Conservation (phyloP, 2,329 filamentous ascomycete species). For the Dactylellina sp. region DNA sequence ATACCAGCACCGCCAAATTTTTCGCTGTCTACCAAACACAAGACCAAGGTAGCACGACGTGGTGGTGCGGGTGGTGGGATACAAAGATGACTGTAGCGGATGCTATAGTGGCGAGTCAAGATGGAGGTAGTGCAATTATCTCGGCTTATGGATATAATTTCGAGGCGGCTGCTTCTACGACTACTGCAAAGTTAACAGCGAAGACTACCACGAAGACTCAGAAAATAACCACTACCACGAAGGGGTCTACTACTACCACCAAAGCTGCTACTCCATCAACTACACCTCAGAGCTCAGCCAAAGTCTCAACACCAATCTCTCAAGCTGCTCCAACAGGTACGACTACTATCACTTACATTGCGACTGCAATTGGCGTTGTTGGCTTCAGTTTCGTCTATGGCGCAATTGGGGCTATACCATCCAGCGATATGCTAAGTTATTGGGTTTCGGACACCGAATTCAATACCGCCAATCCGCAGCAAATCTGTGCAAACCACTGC, state of each 20-base stretch:
- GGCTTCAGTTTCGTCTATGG: conserved; percentile 22
- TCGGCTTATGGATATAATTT: conserved; percentile 35
- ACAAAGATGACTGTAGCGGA: background rate
- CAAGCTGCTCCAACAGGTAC: conserved; percentile 11
- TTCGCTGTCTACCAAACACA: conserved; percentile 29
- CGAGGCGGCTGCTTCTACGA: background rate
- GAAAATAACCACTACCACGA: conserved; percentile 1
- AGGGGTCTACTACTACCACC: conserved; percentile 10
- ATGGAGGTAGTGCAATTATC: conserved; percentile 21
- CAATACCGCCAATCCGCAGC: conserved; percentile 5
- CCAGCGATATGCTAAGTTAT: conserved; percentile 17
- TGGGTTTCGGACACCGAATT: conserved; percentile 28
- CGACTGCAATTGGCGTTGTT: conserved; percentile 18
- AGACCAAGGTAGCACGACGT: conserved; percentile 7
- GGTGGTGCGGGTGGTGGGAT: conserved; percentile 48
- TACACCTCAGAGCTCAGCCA: background rate
- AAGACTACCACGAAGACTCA: conserved; percentile 11
- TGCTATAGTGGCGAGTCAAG: conserved; percentile 15
- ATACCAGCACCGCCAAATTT: conserved; percentile 12
- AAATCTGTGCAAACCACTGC: conserved; percentile 27
- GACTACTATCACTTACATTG: conserved; percentile 22
- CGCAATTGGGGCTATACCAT: conserved; percentile 11
- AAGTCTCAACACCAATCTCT: background rate
- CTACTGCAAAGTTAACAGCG: conserved; percentile 2
- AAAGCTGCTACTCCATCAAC: conserved; percentile 2